A percentile compares a stretch with the other conserved stretches of the same genome.
These are phyloP conservation scores for Bifiguratus adelaidae DNA, from an alignment of 192 early-diverging fungal genomes.

Conservation along the genomic window DNA sequence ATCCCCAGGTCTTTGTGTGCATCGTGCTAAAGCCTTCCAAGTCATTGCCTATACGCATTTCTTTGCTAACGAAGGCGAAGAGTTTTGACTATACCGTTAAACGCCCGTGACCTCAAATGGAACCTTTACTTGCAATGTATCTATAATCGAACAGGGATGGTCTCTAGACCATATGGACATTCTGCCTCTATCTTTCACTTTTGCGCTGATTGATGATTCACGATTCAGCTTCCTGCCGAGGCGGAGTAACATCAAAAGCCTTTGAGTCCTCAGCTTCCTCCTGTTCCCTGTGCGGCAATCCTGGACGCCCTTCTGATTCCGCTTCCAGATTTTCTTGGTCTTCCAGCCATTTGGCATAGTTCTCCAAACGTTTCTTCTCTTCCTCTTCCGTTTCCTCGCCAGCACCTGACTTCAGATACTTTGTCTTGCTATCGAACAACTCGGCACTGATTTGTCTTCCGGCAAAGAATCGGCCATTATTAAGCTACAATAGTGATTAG, in stretches of 20 bases:
- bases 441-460: constrained; percentile 68
- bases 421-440: constrained; percentile 74
- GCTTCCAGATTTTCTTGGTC: constrained; percentile 4
- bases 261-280: too few species aligned
- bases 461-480: constrained; percentile 88
- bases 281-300: background rate
- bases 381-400: constrained; percentile 49
- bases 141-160: too few species aligned
- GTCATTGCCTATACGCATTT: constrained; percentile 46
- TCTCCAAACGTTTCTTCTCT: constrained; percentile 65
- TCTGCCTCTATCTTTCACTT: too few species aligned
- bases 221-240: too few species aligned
- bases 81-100: too few species aligned
- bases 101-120: too few species aligned
- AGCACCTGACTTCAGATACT: constrained; percentile 50
- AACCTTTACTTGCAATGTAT: too few species aligned
- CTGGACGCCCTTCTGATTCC: background rate
- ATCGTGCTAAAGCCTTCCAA: constrained; percentile 3
- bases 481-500: constrained; percentile 39
- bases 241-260: too few species aligned
- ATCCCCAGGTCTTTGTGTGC: background rate
- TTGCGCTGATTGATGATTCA: too few species aligned
- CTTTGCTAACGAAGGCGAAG: constrained; percentile 37
- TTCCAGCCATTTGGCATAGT: constrained; percentile 89
- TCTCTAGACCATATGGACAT: too few species aligned